Evolutionary conservation across 164 flowering plant genomes (phyloP), one percentile per base, ranked within the genome.

Genomic region (Litsea cubeba): DNA sequence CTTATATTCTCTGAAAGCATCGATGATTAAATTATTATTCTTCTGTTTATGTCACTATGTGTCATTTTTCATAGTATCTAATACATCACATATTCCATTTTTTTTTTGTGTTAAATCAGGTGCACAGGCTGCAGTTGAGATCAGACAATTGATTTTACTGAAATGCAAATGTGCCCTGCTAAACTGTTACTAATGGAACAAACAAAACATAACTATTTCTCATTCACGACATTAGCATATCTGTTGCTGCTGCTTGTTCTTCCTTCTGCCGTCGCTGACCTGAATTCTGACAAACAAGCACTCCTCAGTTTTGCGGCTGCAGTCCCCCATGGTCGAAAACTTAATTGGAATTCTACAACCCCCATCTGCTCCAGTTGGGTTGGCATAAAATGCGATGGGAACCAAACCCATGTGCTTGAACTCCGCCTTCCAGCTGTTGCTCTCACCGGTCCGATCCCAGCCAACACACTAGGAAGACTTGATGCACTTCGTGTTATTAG

Each of bases 361-460:
- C 79, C 85, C 24, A 75, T 90, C 35, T 90, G 94, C 83, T 71
- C 76, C 5, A 76, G 90, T 6, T 90, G 95, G 95, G 71, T 82
- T 26, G 95, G 95, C 20, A 72, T 90, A 49, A 81, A 76, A 32
- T 90, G 95, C 75, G 73, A 75, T 57, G 18, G 64, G 1, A 75
- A 84, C 74, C 72, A 69, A 28, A 75, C 79, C 22, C 83, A 77
- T 5, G 95, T 90, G 22, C 7, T 71, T 58, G 71, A 77, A 12
- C 79, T 90, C 35, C 86, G 79, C 12, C 88, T 90, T 62, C 94
- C 94, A 7, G 94, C 82, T 3, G 68, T 82, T 46, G 92, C 89
- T 25, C 83, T 90, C 1, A 35, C 30, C 54, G 95, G 95, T 22
- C 69, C 81, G 12, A 80, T 90, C 50, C 95, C 92, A 17, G 77